Percentiles rank a stretch among this genome's conserved stretches.
Conservation (phyloP, 2,329 filamentous ascomycete species). For the Hymenoscyphus linearis region DNA sequence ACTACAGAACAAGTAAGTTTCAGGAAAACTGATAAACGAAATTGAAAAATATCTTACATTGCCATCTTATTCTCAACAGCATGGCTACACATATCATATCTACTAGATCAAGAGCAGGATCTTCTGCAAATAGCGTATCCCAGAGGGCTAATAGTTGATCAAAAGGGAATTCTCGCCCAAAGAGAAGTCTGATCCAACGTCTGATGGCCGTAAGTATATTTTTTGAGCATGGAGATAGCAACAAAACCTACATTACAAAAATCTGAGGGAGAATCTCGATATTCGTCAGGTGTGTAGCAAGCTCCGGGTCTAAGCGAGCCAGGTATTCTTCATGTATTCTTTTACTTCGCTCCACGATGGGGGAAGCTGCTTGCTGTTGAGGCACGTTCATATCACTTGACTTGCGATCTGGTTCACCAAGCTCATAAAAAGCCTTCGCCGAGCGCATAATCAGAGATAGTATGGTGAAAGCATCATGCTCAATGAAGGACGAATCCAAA, state of each 20-base stretch:
- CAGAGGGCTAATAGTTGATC: conserved; percentile 78
- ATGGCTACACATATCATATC: conserved; percentile 92
- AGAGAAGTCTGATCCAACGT: conserved; percentile 89
- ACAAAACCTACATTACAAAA: conserved; percentile 70
- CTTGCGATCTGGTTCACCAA: conserved; percentile 39
- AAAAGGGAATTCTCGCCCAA: conserved; percentile 89
- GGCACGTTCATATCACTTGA: conserved; percentile 24
- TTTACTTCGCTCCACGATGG: conserved; percentile 80
- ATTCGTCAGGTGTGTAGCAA: conserved; percentile 72
- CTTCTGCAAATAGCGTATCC: conserved; percentile 87
- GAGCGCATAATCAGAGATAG: conserved; percentile 85
- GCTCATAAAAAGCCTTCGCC: conserved; percentile 80
- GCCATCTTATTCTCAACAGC: conserved; percentile 87
- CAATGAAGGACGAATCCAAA: conserved; percentile 68
- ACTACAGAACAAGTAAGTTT: conserved; percentile 46
- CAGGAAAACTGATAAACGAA: not conserved
- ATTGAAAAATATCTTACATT: conserved; percentile 50
- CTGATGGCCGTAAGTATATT: conserved; percentile 15
- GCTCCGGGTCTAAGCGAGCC: conserved; percentile 72
- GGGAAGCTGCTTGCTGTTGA: conserved; percentile 43
- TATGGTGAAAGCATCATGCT: conserved; percentile 85
- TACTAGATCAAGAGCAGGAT: conserved; percentile 72
- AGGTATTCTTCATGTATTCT: conserved; percentile 82
- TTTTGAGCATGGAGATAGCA: not conserved
- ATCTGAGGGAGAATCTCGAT: conserved; percentile 95